phyloP scores from a whole-genome alignment of 2,329 filamentous ascomycete genomes.

The Phyllosticta paracitricarpa region DNA sequence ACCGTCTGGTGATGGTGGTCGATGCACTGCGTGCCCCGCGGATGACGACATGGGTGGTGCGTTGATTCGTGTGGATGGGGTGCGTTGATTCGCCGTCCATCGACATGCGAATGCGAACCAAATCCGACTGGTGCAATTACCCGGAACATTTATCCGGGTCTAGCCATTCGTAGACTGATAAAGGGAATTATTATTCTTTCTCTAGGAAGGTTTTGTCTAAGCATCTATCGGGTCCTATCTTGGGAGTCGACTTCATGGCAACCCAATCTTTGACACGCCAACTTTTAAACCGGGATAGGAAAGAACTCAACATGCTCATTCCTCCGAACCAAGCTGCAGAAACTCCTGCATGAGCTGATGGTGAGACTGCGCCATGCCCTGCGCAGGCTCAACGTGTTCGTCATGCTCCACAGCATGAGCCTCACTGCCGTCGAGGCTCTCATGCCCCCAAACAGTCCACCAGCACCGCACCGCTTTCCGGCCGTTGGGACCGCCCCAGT shows the following conservation, averaged over 20 bases:
- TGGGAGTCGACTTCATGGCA: too few species aligned
- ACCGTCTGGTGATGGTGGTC: not conserved
- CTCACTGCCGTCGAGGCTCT: not conserved
- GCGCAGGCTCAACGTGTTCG: not conserved
- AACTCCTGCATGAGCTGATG: slow-evolving; percentile 4
- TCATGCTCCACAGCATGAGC: slow-evolving; percentile 3
- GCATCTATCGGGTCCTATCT: not conserved
- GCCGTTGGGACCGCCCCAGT: slow-evolving; percentile 53
- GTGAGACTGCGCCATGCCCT: slow-evolving; percentile 1
- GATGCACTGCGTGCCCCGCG: not conserved
- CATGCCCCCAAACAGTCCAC: slow-evolving; percentile 53
- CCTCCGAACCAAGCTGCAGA: not conserved
- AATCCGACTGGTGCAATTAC: not conserved
- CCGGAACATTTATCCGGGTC: not conserved
- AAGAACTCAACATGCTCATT: not conserved
- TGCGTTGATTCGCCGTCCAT: not conserved
- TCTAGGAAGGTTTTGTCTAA: not conserved
- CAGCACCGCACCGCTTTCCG: slow-evolving; percentile 51
- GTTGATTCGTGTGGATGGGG: too few species aligned
- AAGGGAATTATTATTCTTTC: not conserved
- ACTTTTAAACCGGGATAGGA: not conserved
- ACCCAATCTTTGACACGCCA: not conserved
- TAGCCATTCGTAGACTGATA: not conserved
- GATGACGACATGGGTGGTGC: not conserved
- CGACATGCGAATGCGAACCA: not conserved